Conservation (phyloP, 208 protist species). For the Paratrypanosoma confusum region DNA sequence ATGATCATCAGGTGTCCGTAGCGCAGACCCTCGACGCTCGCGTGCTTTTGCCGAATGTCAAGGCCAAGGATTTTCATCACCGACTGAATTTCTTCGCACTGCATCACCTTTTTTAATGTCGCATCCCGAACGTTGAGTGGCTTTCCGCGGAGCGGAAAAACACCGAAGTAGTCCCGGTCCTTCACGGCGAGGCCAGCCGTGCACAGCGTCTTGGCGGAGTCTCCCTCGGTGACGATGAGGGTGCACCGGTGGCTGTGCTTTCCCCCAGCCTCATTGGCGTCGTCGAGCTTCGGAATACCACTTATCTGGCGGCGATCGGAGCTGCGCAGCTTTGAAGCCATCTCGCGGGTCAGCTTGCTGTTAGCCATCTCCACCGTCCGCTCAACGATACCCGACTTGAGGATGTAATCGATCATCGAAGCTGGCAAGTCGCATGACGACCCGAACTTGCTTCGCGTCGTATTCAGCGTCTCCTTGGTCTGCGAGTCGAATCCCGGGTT, state of each 20-base stretch:
- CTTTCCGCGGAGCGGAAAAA: slow-evolving; percentile 99
- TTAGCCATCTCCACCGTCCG: slow-evolving; percentile 93
- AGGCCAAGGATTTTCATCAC: slow-evolving; percentile 95
- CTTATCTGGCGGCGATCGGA: slow-evolving; percentile 75
- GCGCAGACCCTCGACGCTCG: slow-evolving; percentile 81
- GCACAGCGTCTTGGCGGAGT: slow-evolving; percentile 98
- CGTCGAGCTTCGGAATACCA: slow-evolving; percentile 99
- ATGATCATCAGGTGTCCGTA: slow-evolving; percentile 99
- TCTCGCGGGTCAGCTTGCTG: slow-evolving; percentile 89
- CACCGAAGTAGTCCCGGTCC: slow-evolving; percentile 98
- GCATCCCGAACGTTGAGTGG: slow-evolving; percentile 99
- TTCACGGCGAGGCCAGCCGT: slow-evolving; percentile 97
- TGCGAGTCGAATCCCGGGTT: slow-evolving; percentile 99
- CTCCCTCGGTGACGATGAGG: slow-evolving; percentile 99
- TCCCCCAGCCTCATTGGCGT: slow-evolving; percentile 99
- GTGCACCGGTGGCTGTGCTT: slow-evolving; percentile 95
- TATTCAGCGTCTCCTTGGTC: slow-evolving; percentile 99
- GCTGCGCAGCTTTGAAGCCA: slow-evolving; percentile 70
- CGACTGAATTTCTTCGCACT: slow-evolving; percentile 94
- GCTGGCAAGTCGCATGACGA: slow-evolving; percentile 92
- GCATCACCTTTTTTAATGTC: slow-evolving; percentile 86
- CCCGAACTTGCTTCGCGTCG: slow-evolving; percentile 92
- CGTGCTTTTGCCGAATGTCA: slow-evolving; percentile 89
- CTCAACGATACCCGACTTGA: slow-evolving; percentile 93
- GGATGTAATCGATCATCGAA: slow-evolving; percentile 92